Evolutionary conservation across 177 flowering plant genomes (phyloP).

Genomic region (Vitis hybrid): DNA sequence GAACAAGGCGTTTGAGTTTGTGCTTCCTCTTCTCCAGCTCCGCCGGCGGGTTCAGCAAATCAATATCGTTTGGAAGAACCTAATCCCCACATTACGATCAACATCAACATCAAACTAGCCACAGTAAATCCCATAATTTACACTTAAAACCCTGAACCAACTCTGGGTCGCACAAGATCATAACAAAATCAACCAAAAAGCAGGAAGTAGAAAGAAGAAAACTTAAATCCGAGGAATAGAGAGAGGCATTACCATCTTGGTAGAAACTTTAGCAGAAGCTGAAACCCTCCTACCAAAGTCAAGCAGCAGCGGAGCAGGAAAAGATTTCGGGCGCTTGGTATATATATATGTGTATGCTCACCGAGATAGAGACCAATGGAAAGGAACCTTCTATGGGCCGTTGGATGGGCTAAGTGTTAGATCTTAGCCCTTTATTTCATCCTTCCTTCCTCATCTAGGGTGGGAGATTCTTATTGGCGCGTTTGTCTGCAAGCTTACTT

Average conservation of each 20-base stretch:
- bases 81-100: slow-evolving; percentile 13
- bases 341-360: neutral
- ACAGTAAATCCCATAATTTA: neutral
- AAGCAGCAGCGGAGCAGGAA: neutral
- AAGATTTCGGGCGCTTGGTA: neutral
- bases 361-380: too few species aligned
- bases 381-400: neutral
- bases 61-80: slow-evolving; percentile 74
- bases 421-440: neutral
- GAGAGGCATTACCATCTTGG: neutral
- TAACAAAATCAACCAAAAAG: too few species aligned
- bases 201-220: too few species aligned
- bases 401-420: neutral
- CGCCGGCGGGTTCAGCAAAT: slow-evolving; percentile 66
- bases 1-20: slow-evolving; percentile 80
- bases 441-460: too few species aligned
- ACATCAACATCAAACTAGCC: neutral
- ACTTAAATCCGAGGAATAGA: too few species aligned
- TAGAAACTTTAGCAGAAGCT: neutral
- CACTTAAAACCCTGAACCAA: neutral
- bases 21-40: slow-evolving; percentile 81
- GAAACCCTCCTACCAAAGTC: too few species aligned
- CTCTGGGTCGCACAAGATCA: too few species aligned
- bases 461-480: neutral
- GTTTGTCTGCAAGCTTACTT: neutral